phyloP scores from a whole-genome alignment of 2,329 filamentous ascomycete genomes.

The Fusarium sp. region DNA sequence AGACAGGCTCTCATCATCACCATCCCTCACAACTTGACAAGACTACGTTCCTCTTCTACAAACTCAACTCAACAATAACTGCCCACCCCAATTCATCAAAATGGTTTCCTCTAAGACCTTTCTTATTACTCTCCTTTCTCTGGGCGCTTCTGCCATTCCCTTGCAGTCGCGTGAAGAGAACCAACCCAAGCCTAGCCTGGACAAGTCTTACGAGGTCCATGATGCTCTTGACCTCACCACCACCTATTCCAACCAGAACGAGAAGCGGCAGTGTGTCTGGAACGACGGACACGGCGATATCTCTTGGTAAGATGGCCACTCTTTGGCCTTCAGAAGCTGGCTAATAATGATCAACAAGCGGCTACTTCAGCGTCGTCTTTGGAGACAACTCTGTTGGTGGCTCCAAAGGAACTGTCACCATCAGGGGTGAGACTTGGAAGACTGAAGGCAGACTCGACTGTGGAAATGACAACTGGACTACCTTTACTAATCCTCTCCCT shows the following conservation, averaged over 20 bases:
- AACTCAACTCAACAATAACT: background rate
- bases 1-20: background rate
- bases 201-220: background rate
- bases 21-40: background rate
- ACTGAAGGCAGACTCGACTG: background rate
- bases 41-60: background rate
- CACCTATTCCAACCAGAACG: background rate
- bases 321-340: too few species aligned
- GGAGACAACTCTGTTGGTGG: background rate
- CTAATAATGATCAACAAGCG: background rate
- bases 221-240: background rate
- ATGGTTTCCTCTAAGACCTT: background rate
- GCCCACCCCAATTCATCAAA: background rate
- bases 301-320: background rate
- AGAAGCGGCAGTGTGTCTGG: background rate
- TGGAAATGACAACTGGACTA: background rate
- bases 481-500: slow-evolving; percentile 1
- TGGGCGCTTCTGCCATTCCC: background rate
- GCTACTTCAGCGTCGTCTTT: slow-evolving; percentile 2
- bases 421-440: background rate
- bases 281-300: slow-evolving; percentile 4
- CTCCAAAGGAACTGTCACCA: background rate
- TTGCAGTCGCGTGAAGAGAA: background rate
- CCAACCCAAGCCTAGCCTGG: background rate
- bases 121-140: background rate